A percentile compares a stretch with the other conserved stretches of the same genome.
phyloP scores from a whole-genome alignment of 2,329 filamentous ascomycete species.

The Alternaria novae-zelandiae region DNA sequence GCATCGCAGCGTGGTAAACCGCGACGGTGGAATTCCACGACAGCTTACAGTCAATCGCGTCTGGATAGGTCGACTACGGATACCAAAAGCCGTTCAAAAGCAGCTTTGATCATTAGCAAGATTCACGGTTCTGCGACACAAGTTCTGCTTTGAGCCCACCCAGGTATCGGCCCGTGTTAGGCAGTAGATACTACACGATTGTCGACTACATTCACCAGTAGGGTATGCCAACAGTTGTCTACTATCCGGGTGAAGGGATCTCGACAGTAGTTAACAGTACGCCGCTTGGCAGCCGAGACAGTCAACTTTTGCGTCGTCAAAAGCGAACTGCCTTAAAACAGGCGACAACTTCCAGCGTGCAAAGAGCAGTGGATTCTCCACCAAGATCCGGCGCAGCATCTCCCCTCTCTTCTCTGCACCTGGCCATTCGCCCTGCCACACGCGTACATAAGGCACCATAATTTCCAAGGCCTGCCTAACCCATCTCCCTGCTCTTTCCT shows the following conservation, averaged over 20 bases:
- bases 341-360: constrained; percentile 5
- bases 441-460: background rate
- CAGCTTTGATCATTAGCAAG: background rate
- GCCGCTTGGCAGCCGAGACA: constrained; percentile 3
- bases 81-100: background rate
- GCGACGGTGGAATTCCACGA: too few relatives aligned
- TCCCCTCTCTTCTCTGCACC: background rate
- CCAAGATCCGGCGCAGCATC: background rate
- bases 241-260: background rate
- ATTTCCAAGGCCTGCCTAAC: background rate
- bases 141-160: background rate
- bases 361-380: background rate
- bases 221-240: background rate
- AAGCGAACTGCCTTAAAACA: constrained; percentile 4
- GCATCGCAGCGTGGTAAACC: too few relatives aligned
- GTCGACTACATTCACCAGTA: background rate
- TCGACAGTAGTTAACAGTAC: background rate
- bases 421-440: background rate
- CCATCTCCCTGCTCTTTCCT: background rate
- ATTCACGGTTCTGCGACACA: background rate
- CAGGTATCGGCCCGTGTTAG: background rate
- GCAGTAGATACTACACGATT: background rate
- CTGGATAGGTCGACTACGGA: background rate
- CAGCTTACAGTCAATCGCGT: too few relatives aligned
- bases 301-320: constrained; percentile 5